phyloP scores from a whole-genome alignment of 495 filamentous ascomycete genomes.

The Physcia stellaris region DNA sequence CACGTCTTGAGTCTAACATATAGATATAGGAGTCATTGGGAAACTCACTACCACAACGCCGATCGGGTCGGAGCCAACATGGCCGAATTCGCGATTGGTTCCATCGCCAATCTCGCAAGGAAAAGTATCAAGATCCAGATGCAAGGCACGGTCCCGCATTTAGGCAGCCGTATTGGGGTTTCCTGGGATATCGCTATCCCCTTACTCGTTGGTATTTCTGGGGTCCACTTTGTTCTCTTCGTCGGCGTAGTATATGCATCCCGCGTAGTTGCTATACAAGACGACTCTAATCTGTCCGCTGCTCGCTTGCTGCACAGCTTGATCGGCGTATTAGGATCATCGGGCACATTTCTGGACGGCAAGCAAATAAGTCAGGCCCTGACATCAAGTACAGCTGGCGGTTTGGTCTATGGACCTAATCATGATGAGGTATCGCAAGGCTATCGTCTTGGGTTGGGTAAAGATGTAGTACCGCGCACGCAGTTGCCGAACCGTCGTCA shows the following conservation, averaged over 20 bases:
- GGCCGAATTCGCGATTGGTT: conserved; percentile 14
- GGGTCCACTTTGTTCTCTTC: conserved; percentile 6
- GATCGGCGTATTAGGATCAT: conserved; percentile 2
- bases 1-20: neutral
- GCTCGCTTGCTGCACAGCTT: conserved; percentile 8
- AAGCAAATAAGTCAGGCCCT: too few relatives aligned
- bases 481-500: too few relatives aligned
- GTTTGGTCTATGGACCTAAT: too few relatives aligned
- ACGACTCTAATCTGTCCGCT: conserved; percentile 8
- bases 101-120: conserved; percentile 8
- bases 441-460: too few relatives aligned
- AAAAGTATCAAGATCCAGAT: conserved; percentile 1
- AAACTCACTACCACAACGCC: conserved; percentile 2
- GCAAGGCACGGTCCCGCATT: conserved; percentile 4
- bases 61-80: conserved; percentile 8
- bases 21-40: conserved; percentile 8
- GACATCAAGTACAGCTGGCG: too few relatives aligned
- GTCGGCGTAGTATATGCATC: conserved; percentile 5
- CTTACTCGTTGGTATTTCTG: conserved; percentile 5
- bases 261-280: conserved; percentile 9
- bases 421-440: too few relatives aligned
- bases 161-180: conserved; percentile 8
- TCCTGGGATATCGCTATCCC: conserved; percentile 8
- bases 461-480: too few relatives aligned
- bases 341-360: conserved; percentile 4